A percentile compares a stretch with the other conserved stretches of the same genome.
Conservation (phyloP, 2,329 filamentous ascomycete species). For the Leptographium wingfieldii region DNA sequence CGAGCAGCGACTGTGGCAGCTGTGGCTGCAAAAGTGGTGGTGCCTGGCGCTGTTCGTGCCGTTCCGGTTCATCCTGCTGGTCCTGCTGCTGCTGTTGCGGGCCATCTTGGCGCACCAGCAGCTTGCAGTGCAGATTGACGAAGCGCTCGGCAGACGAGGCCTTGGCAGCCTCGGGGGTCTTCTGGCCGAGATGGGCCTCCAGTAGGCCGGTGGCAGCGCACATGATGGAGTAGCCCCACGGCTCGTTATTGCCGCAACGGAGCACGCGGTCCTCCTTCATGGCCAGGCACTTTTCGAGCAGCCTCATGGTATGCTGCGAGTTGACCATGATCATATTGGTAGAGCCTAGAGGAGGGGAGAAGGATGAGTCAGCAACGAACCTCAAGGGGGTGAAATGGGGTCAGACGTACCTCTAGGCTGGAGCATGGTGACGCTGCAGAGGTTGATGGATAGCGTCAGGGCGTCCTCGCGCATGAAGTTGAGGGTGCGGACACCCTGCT, state of each 20-base stretch:
- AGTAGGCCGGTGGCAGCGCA: constrained; percentile 46
- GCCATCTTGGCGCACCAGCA: constrained; percentile 41
- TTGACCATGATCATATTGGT: constrained; percentile 52
- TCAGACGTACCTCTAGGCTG: constrained; percentile 32
- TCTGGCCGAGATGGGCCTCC: constrained; percentile 45
- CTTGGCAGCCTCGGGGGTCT: constrained; percentile 44
- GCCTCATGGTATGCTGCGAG: constrained; percentile 43
- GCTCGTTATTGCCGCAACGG: constrained; percentile 50
- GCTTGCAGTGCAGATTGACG: constrained; percentile 43
- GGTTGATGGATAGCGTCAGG: constrained; percentile 46
- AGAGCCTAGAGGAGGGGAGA: constrained; percentile 21
- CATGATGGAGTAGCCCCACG: constrained; percentile 53
- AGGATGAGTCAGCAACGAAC: not conserved
- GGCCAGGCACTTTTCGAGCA: constrained; percentile 47
- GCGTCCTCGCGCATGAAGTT: constrained; percentile 49
- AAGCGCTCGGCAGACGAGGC: constrained; percentile 47
- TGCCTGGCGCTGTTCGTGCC: not conserved
- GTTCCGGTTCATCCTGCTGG: not conserved
- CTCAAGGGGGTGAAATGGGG: not conserved
- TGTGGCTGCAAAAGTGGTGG: not conserved
- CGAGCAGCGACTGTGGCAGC: not conserved
- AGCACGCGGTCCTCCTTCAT: constrained; percentile 50
- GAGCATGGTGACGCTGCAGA: constrained; percentile 48
- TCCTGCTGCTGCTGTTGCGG: not conserved
- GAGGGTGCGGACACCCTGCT: constrained; percentile 44